A percentile compares a stretch with the other conserved stretches of the same genome.
Conservation (phyloP, 2,329 filamentous ascomycete species). For the Hymenoscyphus repandus region DNA sequence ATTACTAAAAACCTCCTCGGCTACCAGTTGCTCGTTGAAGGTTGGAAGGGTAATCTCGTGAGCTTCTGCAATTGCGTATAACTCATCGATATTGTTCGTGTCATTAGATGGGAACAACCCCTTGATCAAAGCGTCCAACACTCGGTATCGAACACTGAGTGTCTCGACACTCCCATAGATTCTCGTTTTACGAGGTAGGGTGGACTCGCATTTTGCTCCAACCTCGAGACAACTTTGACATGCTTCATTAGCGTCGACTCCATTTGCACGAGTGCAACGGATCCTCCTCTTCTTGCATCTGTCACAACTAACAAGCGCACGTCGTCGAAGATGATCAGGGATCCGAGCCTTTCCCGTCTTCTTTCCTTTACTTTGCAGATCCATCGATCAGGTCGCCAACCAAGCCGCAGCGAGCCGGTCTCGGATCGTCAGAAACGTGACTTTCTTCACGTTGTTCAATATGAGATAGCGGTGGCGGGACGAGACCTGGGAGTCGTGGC, state of each 20-base stretch:
- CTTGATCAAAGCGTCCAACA: constrained; percentile 37
- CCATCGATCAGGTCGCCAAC: neutral
- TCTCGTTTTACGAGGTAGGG: constrained; percentile 39
- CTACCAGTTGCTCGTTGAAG: constrained; percentile 22
- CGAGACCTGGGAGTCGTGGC: too few relatives aligned
- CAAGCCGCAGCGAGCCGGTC: neutral
- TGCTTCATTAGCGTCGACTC: constrained; percentile 24
- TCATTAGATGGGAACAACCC: constrained; percentile 37
- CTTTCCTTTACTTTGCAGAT: constrained; percentile 17
- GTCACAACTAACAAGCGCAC: constrained; percentile 34
- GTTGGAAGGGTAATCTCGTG: constrained; percentile 35
- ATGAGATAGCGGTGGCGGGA: neutral
- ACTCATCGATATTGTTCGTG: constrained; percentile 33
- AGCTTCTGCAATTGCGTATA: constrained; percentile 37
- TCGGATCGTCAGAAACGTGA: neutral
- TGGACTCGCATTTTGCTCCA: constrained; percentile 37
- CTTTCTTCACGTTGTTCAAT: neutral
- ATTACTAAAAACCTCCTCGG: constrained; percentile 24
- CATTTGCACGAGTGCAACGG: constrained; percentile 30
- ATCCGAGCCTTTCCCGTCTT: constrained; percentile 32
- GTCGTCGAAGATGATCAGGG: constrained; percentile 31
- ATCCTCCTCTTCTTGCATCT: constrained; percentile 35
- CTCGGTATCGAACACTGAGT: constrained; percentile 38
- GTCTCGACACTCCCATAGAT: constrained; percentile 42
- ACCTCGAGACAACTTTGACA: constrained; percentile 37